A percentile compares a stretch with the other conserved stretches of the same genome.
These are phyloP conservation scores for Hanseniaspora uvarum DNA, from an alignment of 1,139 yeast species.

Conservation along the genomic window DNA sequence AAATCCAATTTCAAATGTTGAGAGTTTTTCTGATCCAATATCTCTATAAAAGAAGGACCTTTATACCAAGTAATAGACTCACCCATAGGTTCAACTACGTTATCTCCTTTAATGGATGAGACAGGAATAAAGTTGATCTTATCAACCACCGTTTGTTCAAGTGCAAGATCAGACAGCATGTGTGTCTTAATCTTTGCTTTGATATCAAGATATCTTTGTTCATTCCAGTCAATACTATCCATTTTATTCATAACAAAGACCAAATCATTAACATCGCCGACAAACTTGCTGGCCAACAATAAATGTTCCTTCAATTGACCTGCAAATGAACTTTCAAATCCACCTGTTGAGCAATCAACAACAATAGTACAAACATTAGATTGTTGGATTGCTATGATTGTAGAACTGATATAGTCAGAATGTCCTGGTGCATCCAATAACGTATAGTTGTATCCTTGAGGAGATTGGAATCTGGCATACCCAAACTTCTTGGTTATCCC, in stretches of 20 bases:
- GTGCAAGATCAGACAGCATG: constrained; percentile 50
- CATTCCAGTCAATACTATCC: constrained; percentile 65
- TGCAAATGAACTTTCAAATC: constrained; percentile 86
- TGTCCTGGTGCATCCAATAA: constrained; percentile 98
- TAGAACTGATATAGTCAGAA: constrained; percentile 93
- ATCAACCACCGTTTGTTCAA: constrained; percentile 30
- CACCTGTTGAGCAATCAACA: constrained; percentile 65
- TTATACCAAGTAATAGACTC: constrained; percentile 45
- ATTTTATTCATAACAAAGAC: constrained; percentile 80
- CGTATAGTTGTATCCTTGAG: constrained; percentile 48
- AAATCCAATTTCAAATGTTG: constrained; percentile 6
- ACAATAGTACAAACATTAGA: constrained; percentile 48
- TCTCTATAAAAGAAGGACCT: constrained; percentile 55
- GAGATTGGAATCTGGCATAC: constrained; percentile 71
- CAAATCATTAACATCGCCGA: constrained; percentile 48
- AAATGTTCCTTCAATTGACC: constrained; percentile 97
- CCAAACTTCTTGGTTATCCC: constrained; percentile 95
- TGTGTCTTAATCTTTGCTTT: constrained; percentile 53
- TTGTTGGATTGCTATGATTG: constrained; percentile 95
- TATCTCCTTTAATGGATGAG: constrained; percentile 76
- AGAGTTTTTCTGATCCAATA: constrained; percentile 35
- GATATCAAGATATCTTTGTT: constrained; percentile 55
- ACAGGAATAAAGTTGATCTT: constrained; percentile 44
- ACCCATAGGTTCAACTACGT: constrained; percentile 44
- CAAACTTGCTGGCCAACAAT: constrained; percentile 68